phyloP scores from a whole-genome alignment of 1,284 basidiomycete species.

The Dichomitus squalens region DNA sequence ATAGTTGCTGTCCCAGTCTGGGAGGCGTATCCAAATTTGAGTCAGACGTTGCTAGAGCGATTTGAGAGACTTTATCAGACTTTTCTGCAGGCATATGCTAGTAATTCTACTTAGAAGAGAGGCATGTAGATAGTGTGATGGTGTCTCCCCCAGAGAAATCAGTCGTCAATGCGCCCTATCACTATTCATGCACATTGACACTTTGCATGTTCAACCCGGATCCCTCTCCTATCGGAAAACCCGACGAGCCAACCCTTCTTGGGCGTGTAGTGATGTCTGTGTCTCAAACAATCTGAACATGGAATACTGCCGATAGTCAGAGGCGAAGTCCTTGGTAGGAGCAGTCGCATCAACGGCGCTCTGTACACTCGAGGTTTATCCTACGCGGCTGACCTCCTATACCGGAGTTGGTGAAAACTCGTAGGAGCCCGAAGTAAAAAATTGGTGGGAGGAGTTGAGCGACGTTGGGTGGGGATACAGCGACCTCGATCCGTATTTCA shows the following conservation, averaged over 20 bases:
- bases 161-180: too few species aligned
- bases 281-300: conserved; percentile 23
- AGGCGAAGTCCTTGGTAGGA: conserved; percentile 45
- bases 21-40: too few species aligned
- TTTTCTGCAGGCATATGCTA: too few species aligned
- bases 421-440: conserved; percentile 32
- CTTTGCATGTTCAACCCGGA: too few species aligned
- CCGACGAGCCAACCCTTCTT: conserved; percentile 2
- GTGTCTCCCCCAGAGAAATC: too few species aligned
- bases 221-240: conserved; percentile 39
- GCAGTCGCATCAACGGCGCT: conserved; percentile 44
- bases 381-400: too few species aligned
- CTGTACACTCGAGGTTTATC: conserved; percentile 37
- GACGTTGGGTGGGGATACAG: conserved; percentile 41
- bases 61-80: too few species aligned
- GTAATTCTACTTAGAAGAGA: too few species aligned
- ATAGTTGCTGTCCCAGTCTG: too few species aligned
- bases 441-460: conserved; percentile 39
- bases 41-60: too few species aligned
- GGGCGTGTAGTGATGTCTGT: conserved; percentile 14
- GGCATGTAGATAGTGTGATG: too few species aligned
- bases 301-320: conserved; percentile 29
- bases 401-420: not conserved
- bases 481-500: conserved; percentile 40
- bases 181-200: too few species aligned